Base-by-base conservation (phyloP, 768 basidiomycete genomes). In the Tulasnella sp. region DNA sequence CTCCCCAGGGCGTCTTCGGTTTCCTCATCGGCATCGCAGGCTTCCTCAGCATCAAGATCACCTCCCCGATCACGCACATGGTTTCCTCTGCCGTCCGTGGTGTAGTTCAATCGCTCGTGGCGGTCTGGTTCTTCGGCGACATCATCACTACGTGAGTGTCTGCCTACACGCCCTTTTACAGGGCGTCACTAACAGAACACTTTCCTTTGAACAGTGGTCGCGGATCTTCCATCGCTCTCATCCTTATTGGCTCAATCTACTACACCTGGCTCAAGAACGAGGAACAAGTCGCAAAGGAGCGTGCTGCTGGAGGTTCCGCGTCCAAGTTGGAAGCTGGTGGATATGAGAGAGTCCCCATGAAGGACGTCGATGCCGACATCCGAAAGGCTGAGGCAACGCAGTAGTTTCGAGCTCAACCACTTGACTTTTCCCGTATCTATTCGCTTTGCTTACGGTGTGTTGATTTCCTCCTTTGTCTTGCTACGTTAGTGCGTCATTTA, bases 61-160 rank as follows among this genome's bases (percentile, higher is more conserved):
- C 97, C 11, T 97, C 96, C 0, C 97, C 97, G 20, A 96, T 98
- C 85, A 97, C 97, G 2, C 97, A 99, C 86, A 99, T 98, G 97
- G 88, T 98, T 40, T 97, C 96, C 4, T 96, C 96, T 16, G 97
- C 97, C 28, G 95, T 97, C 5, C 93, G 97, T 78, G 96, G 97
- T 24, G 97, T 98, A 40, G 92, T 96, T 0, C 95, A 93, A n/a
- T 95, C 96, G 6, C 85, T 97, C 72, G 88, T 98, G 20, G 95
- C 92, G 34, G 89, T 93, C 85, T 93, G 90, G 91, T 82, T 95
- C 28, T 98, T 98, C 87, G 85, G 87, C 40, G 97, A 99, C 75
- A 84, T 94, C 80, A 91, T 98, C 82, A 93, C 94, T 5, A 88
- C 86, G 95, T 93, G 85, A 85, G 93, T 89, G 6, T 44, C 60